Percentiles rank a stretch among this genome's conserved stretches.
phyloP scores from a whole-genome alignment of 495 filamentous ascomycete genomes.

The Aspergillus cavernicola region DNA sequence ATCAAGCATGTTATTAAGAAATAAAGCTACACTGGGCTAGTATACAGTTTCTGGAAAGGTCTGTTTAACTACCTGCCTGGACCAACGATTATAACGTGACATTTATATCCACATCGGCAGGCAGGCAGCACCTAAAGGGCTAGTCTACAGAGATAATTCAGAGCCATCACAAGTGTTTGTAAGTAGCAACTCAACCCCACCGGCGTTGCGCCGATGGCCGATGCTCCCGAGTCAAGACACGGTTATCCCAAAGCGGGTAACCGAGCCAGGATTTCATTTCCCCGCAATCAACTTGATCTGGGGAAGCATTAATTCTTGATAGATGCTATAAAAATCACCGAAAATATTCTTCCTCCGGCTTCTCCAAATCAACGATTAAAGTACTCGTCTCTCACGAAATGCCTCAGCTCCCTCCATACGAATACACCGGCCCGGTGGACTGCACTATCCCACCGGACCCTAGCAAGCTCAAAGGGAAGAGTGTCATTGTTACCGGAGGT shows the following conservation, averaged over 20 bases:
- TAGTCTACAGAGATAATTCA: too few species aligned
- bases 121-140: too few species aligned
- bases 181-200: too few species aligned
- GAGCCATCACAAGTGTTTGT: too few species aligned
- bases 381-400: constrained; percentile 1
- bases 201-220: neutral
- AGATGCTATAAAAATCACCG: too few species aligned
- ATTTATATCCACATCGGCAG: too few species aligned
- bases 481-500: constrained; percentile 26
- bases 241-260: neutral
- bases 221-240: neutral
- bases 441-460: constrained; percentile 20
- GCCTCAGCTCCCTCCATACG: constrained; percentile 19
- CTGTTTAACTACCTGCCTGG: too few species aligned
- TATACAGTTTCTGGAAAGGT: too few species aligned
- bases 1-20: too few species aligned
- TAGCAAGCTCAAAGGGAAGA: constrained; percentile 22
- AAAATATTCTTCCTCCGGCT: too few species aligned
- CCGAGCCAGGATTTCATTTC: neutral
- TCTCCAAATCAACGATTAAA: neutral
- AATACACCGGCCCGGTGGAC: constrained; percentile 24
- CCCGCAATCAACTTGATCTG: neutral
- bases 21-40: too few species aligned
- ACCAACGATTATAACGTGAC: too few species aligned
- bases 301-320: neutral